Conservation (phyloP, 768 basidiomycete genomes). For the Termitomyces sp. region DNA sequence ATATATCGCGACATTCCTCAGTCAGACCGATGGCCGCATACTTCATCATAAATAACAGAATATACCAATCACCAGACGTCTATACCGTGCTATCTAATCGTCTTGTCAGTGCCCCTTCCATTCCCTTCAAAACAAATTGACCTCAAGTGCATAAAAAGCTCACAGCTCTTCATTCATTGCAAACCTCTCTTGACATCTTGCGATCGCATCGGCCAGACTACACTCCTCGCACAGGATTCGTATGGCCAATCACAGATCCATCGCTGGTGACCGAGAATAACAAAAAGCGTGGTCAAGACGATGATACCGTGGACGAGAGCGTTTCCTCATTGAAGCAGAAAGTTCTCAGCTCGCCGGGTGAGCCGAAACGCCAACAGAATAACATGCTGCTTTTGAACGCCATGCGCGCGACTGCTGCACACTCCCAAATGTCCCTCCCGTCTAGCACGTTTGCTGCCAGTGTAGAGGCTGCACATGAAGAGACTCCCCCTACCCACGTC, state of each 20-base stretch:
- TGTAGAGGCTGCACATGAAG: conserved; percentile 22
- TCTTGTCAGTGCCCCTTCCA: conserved; percentile 41
- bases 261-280: conserved; percentile 31
- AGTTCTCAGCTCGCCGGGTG: conserved; percentile 13
- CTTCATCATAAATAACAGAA: conserved; percentile 84
- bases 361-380: conserved; percentile 58
- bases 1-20: conserved; percentile 22
- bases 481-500: conserved; percentile 26
- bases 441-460: conserved; percentile 29
- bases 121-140: not conserved
- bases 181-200: conserved; percentile 71
- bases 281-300: conserved; percentile 33
- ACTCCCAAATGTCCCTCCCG: conserved; percentile 51
- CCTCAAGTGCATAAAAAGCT: conserved; percentile 33
- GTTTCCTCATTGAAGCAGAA: conserved; percentile 19
- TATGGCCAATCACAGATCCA: conserved; percentile 75
- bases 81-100: conserved; percentile 83
- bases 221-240: conserved; percentile 77
- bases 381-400: conserved; percentile 66
- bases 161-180: conserved; percentile 63
- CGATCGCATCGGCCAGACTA: conserved; percentile 74
- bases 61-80: conserved; percentile 83
- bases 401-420: conserved; percentile 73
- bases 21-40: conserved; percentile 77
- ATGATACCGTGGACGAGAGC: conserved; percentile 15